Evolutionary conservation across 352 stramenopile genomes (phyloP).

Genomic region (Pythium utonaiense): DNA sequence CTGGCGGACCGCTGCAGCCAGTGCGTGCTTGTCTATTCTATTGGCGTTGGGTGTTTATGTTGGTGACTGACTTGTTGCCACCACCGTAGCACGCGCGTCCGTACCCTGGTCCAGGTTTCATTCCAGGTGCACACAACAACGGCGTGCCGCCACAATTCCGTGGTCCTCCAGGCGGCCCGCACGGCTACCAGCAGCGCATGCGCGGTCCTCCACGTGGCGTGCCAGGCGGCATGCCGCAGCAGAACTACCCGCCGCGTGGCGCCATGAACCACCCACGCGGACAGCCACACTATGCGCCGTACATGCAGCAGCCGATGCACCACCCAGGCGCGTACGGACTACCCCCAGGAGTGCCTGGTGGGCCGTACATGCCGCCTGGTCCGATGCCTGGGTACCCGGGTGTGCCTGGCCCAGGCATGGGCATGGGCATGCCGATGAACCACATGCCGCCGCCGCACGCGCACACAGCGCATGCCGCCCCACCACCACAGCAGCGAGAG

Average conservation of each 20-base stretch:
- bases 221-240: conserved; percentile 3
- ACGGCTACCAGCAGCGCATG: conserved; percentile 21
- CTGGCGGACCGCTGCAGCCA: conserved; percentile 14
- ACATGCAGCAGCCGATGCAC: conserved; percentile 21
- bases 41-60: too few relatives aligned
- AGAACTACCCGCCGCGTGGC: conserved; percentile 20
- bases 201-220: conserved; percentile 15
- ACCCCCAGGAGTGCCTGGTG: conserved; percentile 4
- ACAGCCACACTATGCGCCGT: conserved; percentile 22
- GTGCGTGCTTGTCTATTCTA: conserved; percentile 10
- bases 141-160: conserved; percentile 19
- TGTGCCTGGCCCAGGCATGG: conserved; percentile 7
- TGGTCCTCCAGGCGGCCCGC: conserved; percentile 10
- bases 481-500: conserved; percentile 27
- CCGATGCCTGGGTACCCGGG: conserved; percentile 11
- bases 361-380: conserved; percentile 21
- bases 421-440: conserved; percentile 24
- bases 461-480: conserved; percentile 12
- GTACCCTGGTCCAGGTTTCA: conserved; percentile 23
- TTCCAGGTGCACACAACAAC: conserved; percentile 15
- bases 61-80: neutral
- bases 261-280: conserved; percentile 20
- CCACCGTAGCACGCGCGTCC: conserved; percentile 20
- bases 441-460: conserved; percentile 20
- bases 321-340: conserved; percentile 16